phyloP scores from a whole-genome alignment of 352 stramenopile genomes.

The Phytophthora rubi region DNA sequence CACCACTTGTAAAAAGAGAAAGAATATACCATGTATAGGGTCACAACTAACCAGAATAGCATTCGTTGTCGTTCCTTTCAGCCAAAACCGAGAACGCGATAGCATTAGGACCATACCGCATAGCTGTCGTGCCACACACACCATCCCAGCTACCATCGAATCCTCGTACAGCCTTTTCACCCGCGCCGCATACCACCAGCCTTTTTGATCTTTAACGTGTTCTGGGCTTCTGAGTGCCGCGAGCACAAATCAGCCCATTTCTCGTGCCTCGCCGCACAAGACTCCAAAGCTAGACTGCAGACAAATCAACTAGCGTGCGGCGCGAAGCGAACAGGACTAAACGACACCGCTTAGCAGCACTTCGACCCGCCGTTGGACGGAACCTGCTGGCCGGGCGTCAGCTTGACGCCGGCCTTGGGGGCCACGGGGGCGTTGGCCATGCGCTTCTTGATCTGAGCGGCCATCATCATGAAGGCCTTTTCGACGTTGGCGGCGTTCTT shows the following conservation, averaged over 20 bases:
- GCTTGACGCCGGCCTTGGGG: constrained; percentile 69
- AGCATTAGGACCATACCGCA: constrained; percentile 18
- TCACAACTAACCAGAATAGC: constrained; percentile 57
- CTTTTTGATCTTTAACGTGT: constrained; percentile 35
- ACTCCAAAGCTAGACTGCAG: constrained; percentile 30
- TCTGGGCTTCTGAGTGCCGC: constrained; percentile 15
- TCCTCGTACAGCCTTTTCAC: constrained; percentile 38
- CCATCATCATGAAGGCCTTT: constrained; percentile 94
- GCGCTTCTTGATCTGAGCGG: constrained; percentile 92
- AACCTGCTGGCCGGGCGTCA: constrained; percentile 72
- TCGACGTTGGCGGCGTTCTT: constrained; percentile 92
- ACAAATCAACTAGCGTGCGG: constrained; percentile 27
- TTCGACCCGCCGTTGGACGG: constrained; percentile 71
- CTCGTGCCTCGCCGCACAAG: constrained; percentile 23
- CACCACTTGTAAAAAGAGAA: constrained; percentile 34
- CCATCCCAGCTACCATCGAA: constrained; percentile 27
- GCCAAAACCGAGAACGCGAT: constrained; percentile 34
- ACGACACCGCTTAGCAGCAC: constrained; percentile 83
- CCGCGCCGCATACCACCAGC: constrained; percentile 22
- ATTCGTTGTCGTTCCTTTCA: constrained; percentile 47
- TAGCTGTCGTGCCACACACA: constrained; percentile 10
- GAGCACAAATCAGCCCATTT: constrained; percentile 4
- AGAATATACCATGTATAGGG: constrained; percentile 54
- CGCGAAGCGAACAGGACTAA: constrained; percentile 47
- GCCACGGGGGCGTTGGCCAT: constrained; percentile 87